Evolutionary conservation across 2,329 filamentous ascomycete species (phyloP), one percentile per base, ranked within the genome.

Genomic region (Colletotrichum abscissum): DNA sequence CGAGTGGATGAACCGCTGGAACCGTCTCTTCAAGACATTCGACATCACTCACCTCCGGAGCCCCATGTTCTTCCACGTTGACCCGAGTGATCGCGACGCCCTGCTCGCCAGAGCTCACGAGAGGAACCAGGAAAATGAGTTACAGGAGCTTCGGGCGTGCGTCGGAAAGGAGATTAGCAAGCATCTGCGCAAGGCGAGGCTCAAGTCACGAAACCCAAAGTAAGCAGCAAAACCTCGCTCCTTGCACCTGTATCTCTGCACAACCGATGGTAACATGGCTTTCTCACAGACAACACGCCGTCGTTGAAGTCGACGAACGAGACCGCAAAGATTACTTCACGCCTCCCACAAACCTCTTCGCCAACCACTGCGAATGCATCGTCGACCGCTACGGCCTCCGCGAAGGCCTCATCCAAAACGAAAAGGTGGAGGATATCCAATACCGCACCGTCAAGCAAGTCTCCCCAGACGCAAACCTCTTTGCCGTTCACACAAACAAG

Each of bases 61-160:
- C 76, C 94, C 93, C 0, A 93, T 96, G 92, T 93, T 95, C 78
- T 96, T 95, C 84, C 94, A 97, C 78, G 87, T 94, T 16, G 93
- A 96, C 78, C 94, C 94, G 0, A 86, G 89, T 1, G 93, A 96
- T 80, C 86, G 93, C 1, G 94, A 96, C 82, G 92, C 92, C 0
- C 83, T 96, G 77, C 83, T 95, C 26, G 92, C 91, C 1, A 93
- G 92, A 81, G 88, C 92, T 0, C 91, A 93, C 77, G 86, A 89
- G 69, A 84, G 88, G 22, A 87, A 87, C 0, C 83, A 91, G n/a
- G 88, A 91, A 71, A 81, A 83, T 6, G 93, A 96, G 77, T 81
- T 95, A 9, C 85, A 89, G 59, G 92, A 95, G 81, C 92, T 96
- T 60, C 84, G 88, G 0, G 92, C 92, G 3, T 95, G 93, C 75